Base-by-base conservation (phyloP, 2,329 filamentous ascomycete species). In the Trichoderma koningiopsis region DNA sequence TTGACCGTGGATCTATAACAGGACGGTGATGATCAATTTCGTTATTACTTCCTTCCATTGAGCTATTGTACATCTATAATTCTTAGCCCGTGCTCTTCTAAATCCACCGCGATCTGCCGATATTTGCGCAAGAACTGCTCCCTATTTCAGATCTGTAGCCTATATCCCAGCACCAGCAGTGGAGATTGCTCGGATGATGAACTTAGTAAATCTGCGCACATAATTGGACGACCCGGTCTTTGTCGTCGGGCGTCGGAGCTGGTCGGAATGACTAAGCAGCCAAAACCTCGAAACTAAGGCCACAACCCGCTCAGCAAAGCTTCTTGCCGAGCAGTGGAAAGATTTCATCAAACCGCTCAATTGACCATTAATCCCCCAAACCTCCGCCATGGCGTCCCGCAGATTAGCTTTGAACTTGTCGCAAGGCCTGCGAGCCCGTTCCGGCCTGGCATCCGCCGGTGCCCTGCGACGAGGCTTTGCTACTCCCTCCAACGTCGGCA, bases 371-470 rank as follows among this genome's bases (percentile, higher is more conserved):
- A 82, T 82, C 80, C 80, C 82, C 80, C 80, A 82, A 84, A 82
- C 80, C 79, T 82, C 81, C 81, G 80, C 83, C 83, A 97, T 98
- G 95, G 95, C 95, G 86, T 97, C 95, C 84, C 90, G 94, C 89
- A 92, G 94, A 91, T 90, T 98, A 86, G 94, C 94, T 87, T 89
- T 96, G 84, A 97, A 94, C 87, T 89, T 98, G 80, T 89, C 93
- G 83, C 91, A 93, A 86, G 92, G 92, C 84, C 87, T 97, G 84
- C 93, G 94, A 87, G 92, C 86, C 86, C 92, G 93, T 83, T 88
- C 92, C 83, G 92, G 92, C 83, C 87, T 96, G 83, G 91, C 92
- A 83, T 86, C 91, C 80, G 86, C 93, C 81, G 85, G 89, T 82
- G 87, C 91, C 75, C 85, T 96, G 83, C 91, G 89, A 83, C 89